Evolutionary conservation across 768 basidiomycete genomes (phyloP).

Genomic region (Plicaturopsis crispa): DNA sequence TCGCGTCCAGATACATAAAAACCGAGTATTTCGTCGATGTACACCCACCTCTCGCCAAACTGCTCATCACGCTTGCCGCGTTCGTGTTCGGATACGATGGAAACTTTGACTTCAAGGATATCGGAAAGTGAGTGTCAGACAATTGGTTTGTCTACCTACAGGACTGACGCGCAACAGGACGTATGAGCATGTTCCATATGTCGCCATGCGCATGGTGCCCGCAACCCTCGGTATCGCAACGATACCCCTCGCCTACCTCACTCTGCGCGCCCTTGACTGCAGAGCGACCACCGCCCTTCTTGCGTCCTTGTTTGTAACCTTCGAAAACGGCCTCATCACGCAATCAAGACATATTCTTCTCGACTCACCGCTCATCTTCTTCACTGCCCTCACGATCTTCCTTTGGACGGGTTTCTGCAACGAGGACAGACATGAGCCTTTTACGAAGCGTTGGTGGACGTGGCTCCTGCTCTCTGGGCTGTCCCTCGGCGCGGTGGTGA

Average conservation of each 20-base stretch:
- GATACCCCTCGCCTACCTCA: constrained; percentile 87
- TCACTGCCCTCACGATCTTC: constrained; percentile 85
- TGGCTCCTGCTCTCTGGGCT: constrained; percentile 87
- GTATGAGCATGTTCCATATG: constrained; percentile 86
- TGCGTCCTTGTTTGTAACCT: constrained; percentile 84
- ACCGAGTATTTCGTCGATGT: constrained; percentile 91
- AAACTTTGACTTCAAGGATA: constrained; percentile 95
- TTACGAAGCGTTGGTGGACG: constrained; percentile 85
- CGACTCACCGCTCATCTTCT: constrained; percentile 97
- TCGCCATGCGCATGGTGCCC: constrained; percentile 96
- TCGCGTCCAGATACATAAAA: constrained; percentile 91
- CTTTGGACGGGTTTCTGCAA: constrained; percentile 88
- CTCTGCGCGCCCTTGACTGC: constrained; percentile 87
- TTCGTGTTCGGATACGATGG: constrained; percentile 87
- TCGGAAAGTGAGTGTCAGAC: constrained; percentile 69
- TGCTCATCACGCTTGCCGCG: constrained; percentile 87
- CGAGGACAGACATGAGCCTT: constrained; percentile 80
- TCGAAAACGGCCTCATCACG: constrained; percentile 94
- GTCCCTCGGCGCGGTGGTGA: constrained; percentile 85
- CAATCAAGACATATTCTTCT: constrained; percentile 96
- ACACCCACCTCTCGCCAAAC: constrained; percentile 93
- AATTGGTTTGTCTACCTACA: background rate
- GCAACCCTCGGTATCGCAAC: constrained; percentile 84
- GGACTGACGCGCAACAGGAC: constrained; percentile 35
- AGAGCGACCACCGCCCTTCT: constrained; percentile 89